phyloP scores from a whole-genome alignment of 495 filamentous ascomycete species.

The Pseudomonodictys pantanalensis region DNA sequence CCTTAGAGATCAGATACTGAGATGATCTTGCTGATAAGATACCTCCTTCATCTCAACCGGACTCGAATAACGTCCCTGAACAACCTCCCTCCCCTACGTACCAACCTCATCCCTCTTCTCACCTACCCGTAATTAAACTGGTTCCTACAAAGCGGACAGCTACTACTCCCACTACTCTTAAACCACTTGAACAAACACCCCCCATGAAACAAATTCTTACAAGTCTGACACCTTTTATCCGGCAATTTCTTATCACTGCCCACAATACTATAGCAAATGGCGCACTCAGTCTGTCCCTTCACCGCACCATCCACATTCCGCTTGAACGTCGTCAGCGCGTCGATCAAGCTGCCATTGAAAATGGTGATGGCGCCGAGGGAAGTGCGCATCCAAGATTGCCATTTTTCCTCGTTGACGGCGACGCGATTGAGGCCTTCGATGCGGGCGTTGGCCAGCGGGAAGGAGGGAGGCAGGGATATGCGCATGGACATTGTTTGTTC shows the following conservation, averaged over 20 bases:
- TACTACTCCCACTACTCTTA: slow-evolving; percentile 82
- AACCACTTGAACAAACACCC: slow-evolving; percentile 94
- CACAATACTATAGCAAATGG: slow-evolving; percentile 95
- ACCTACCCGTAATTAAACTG: slow-evolving; percentile 62
- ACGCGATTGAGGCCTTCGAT: slow-evolving; percentile 78
- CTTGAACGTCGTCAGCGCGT: slow-evolving; percentile 78
- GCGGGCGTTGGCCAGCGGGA: slow-evolving; percentile 74
- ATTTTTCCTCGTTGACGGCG: slow-evolving; percentile 82
- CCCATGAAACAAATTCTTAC: slow-evolving; percentile 90
- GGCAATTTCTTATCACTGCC: slow-evolving; percentile 82
- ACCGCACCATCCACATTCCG: slow-evolving; percentile 80
- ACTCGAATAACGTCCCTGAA: no score
- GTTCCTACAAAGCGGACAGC: slow-evolving; percentile 86
- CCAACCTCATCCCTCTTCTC: background rate
- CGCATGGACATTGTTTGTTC: slow-evolving; percentile 76
- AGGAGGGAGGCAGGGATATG: slow-evolving; percentile 73
- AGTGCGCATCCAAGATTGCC: slow-evolving; percentile 77
- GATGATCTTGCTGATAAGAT: no score
- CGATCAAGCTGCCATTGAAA: slow-evolving; percentile 78
- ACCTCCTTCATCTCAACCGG: no score
- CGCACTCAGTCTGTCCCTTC: slow-evolving; percentile 91
- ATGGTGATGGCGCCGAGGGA: slow-evolving; percentile 94
- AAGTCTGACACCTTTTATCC: slow-evolving; percentile 86
- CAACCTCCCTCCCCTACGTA: background rate
- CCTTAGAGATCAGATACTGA: no score